These are phyloP conservation scores for Blastobotrys persicus DNA, from an alignment of 1,139 yeast genomes.

Conservation along the genomic window DNA sequence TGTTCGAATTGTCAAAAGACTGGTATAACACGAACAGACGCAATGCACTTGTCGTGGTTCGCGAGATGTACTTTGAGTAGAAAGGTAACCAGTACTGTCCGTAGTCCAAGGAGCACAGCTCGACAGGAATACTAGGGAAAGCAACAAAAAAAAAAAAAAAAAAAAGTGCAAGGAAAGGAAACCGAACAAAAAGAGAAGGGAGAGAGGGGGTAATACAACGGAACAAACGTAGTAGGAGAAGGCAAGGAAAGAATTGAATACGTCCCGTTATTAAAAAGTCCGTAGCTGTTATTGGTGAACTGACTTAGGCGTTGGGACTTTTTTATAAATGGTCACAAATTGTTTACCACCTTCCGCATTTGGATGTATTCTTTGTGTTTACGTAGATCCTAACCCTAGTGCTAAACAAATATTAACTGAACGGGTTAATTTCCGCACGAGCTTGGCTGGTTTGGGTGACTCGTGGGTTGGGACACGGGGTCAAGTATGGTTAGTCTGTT, in stretches of 20 bases:
- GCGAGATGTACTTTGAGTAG: background rate
- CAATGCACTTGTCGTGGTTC: no score
- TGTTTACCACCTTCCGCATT: background rate
- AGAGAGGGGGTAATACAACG: background rate
- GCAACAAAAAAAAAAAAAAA: slow-evolving; percentile 2
- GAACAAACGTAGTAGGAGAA: background rate
- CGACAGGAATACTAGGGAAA: background rate
- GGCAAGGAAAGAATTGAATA: background rate
- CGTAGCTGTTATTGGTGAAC: background rate
- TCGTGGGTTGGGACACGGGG: no score
- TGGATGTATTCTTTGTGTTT: background rate
- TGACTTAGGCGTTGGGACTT: background rate
- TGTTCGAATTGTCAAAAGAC: background rate
- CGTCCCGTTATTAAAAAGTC: slow-evolving; percentile 1
- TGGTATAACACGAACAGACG: no score
- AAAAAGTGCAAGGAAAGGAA: background rate
- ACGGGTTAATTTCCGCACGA: background rate
- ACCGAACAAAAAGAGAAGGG: background rate
- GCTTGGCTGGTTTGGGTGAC: no score
- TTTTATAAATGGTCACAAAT: background rate
- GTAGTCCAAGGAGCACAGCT: background rate
- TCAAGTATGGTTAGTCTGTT: no score
- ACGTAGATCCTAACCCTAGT: background rate
- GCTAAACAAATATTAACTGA: background rate
- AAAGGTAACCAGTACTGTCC: background rate